Base-by-base conservation (phyloP, 106 monocot genomes). In the Acorus calamus region DNA sequence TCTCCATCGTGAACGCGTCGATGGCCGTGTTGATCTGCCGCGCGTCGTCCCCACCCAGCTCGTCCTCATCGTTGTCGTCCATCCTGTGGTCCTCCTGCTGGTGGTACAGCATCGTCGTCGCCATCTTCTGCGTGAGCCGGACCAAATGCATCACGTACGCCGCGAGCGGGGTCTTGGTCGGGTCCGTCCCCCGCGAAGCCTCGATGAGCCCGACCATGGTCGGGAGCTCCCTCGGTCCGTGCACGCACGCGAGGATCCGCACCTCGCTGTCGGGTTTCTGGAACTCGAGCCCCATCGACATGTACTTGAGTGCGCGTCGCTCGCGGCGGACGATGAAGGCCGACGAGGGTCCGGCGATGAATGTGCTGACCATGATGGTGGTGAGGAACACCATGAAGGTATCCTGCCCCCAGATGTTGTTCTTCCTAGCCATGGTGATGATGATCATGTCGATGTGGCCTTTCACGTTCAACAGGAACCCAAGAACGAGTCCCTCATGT, bases 391-490 rank as follows among this genome's bases (percentile, higher is more conserved):
- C 71, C 44, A 63, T 64, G 68, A 62, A 72, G 8, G 61, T 60
- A 0, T 63, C 53, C 1, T 66, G n/a, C 46, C 46, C 59, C 76
- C 67, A 76, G 41, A 80, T 58, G 80, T 86, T 60, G 46, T 49
- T 9, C 28, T 66, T 50, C 49, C 47, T 46, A 42, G 75, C 72
- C 4, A 76, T 3, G 7, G 51, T 11, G 11, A 91, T 58, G 65
- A 79, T 10, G 56, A 92, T 71, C 44, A 92, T 44, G 57, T 86
- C 79, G 4, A 81, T 53, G 50, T 86, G 80, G 6, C 91, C 91
- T 59, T 87, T 92, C 59, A 77, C 84, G 43, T 87, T 92, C 28
- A 92, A 62, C 61, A 92, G 62, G 48, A 87, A 64, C 0, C 83
- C 87, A 2, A 92, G 66, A 4, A 73, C 60, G 46, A 81, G 11